phyloP scores from a whole-genome alignment of 1,284 basidiomycete genomes.

The Rhodotorula sp. region DNA sequence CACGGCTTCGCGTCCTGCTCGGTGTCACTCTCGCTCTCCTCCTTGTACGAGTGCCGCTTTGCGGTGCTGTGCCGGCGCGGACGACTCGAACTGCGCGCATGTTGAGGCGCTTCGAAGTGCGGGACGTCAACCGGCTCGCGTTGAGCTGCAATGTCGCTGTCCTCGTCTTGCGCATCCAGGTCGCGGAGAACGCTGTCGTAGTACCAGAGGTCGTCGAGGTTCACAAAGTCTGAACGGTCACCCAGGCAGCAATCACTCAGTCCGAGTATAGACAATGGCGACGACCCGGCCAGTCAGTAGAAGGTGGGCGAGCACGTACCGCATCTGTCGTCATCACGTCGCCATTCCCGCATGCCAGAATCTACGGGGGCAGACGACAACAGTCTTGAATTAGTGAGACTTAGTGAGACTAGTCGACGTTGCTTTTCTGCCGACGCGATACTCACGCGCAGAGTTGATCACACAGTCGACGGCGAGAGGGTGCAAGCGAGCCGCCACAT shows the following conservation, averaged over 20 bases:
- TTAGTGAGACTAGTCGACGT: too few species aligned
- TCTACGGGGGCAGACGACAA: too few species aligned
- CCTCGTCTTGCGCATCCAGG: not conserved
- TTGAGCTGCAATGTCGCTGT: not conserved
- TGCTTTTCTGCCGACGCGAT: too few species aligned
- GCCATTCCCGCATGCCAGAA: too few species aligned
- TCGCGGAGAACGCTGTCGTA: not conserved
- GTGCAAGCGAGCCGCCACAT: not conserved
- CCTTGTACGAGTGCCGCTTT: not conserved
- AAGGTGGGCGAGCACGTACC: too few species aligned
- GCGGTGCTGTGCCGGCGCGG: not conserved
- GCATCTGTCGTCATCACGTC: too few species aligned
- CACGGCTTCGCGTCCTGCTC: not conserved
- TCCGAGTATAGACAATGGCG: too few species aligned
- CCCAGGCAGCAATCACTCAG: too few species aligned
- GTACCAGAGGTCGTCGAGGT: not conserved
- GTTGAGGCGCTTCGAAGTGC: too few species aligned
- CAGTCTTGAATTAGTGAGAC: too few species aligned
- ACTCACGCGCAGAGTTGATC: not conserved
- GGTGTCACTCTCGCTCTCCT: not conserved
- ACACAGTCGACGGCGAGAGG: not conserved
- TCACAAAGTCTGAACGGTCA: not conserved
- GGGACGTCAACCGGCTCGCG: not conserved
- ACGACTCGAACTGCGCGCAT: not conserved
- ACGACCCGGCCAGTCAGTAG: too few species aligned